Conservation (phyloP, 2,329 filamentous ascomycete species). For the Beauveria asiatica region DNA sequence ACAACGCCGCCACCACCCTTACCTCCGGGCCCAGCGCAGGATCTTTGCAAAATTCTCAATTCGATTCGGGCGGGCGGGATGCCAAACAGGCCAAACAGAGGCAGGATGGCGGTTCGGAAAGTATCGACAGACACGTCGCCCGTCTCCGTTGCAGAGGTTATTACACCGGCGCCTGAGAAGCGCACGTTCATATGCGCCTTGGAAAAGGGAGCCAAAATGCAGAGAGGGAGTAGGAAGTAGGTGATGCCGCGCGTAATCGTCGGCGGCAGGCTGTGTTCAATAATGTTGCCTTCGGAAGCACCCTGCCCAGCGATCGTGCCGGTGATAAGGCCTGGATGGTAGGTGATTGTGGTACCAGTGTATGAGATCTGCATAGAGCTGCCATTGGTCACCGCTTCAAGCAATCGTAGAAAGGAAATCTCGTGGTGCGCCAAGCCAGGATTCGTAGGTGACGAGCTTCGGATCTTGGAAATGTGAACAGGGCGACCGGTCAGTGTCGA, state of each 20-base stretch:
- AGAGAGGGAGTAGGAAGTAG: constrained; percentile 86
- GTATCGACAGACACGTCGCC: constrained; percentile 90
- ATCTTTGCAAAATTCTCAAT: constrained; percentile 70
- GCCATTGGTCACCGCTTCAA: constrained; percentile 93
- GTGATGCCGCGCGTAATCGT: constrained; percentile 74
- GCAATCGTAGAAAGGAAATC: constrained; percentile 87
- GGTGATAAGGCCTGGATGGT: constrained; percentile 85
- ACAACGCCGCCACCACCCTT: constrained; percentile 82
- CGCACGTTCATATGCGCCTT: constrained; percentile 86
- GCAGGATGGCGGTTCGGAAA: constrained; percentile 85
- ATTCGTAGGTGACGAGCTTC: constrained; percentile 72
- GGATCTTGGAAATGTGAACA: constrained; percentile 89
- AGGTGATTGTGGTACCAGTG: constrained; percentile 87
- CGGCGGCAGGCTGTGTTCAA: constrained; percentile 71
- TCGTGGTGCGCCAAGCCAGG: constrained; percentile 89
- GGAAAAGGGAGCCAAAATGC: constrained; percentile 84
- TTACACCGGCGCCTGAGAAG: constrained; percentile 84
- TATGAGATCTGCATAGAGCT: constrained; percentile 92
- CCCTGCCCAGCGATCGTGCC: constrained; percentile 71
- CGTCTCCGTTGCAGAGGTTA: constrained; percentile 73
- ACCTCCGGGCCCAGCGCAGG: constrained; percentile 66
- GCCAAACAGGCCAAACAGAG: constrained; percentile 82
- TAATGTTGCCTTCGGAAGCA: constrained; percentile 60
- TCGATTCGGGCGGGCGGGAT: constrained; percentile 75
- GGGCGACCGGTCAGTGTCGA: constrained; percentile 85